These are phyloP conservation scores for Setomelanomma holmii DNA, from an alignment of 2,329 filamentous ascomycete genomes.

Conservation along the genomic window DNA sequence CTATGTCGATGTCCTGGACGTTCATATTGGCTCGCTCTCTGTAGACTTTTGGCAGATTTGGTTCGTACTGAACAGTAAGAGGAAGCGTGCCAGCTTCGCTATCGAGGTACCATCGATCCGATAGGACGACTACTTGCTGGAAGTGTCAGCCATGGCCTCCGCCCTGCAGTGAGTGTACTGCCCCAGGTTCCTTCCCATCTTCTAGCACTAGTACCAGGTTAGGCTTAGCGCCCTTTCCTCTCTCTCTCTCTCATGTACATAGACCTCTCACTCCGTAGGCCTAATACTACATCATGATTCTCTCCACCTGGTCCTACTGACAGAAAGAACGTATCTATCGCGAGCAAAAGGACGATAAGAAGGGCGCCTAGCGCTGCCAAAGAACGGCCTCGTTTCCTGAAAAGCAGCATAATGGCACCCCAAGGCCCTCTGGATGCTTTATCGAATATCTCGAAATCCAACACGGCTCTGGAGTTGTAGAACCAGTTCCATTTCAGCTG, in stretches of 20 bases:
- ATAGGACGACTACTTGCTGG: slow-evolving; percentile 30
- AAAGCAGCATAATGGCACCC: slow-evolving; percentile 16
- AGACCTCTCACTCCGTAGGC: no score
- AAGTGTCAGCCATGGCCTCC: no score
- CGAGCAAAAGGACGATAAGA: slow-evolving; percentile 6
- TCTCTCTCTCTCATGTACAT: no score
- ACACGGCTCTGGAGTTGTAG: slow-evolving; percentile 21
- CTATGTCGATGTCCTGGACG: slow-evolving; percentile 4
- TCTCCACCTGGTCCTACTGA: no score
- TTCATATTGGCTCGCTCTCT: not conserved
- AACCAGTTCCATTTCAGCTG: slow-evolving; percentile 41
- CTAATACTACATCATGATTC: no score
- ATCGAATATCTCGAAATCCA: slow-evolving; percentile 45
- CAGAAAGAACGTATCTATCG: slow-evolving; percentile 10
- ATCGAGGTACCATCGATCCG: slow-evolving; percentile 20
- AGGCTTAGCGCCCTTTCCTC: no score
- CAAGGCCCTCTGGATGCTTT: slow-evolving; percentile 21
- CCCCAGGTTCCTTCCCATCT: no score
- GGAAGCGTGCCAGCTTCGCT: slow-evolving; percentile 21
- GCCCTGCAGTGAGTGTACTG: no score
- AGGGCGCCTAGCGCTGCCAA: slow-evolving; percentile 13
- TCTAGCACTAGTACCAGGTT: no score
- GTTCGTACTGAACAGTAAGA: slow-evolving; percentile 9
- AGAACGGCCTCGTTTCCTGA: slow-evolving; percentile 14
- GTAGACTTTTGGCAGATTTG: not conserved